Base-by-base conservation (phyloP, 2,329 filamentous ascomycete species). In the Aspergillus carbonarius region DNA sequence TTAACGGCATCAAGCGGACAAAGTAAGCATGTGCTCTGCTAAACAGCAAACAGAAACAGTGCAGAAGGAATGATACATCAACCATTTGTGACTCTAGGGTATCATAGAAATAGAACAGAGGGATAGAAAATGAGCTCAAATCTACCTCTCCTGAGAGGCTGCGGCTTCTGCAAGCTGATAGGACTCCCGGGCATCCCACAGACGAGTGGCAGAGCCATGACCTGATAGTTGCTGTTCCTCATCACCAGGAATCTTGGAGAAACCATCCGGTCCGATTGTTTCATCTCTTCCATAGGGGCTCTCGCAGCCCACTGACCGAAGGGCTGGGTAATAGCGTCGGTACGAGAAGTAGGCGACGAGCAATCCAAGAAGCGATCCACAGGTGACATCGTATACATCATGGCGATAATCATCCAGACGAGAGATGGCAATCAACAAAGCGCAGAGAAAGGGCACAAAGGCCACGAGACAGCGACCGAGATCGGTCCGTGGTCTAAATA, bases 361-460 rank as follows among this genome's bases (percentile, higher is more conserved):
- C 30, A 85, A 74, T 0, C 86, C 85, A 6, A 88, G 68, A 18
- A 83, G 54, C 15, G 79, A 81, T 0, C 85, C 85, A 6, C 75
- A 76, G 3, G 81, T 82, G 5, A 88, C 85, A 70, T 88, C 85
- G 58, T 82, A 86, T 2, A 87, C 82, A 70, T 88, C 85, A 61
- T 88, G 85, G 25, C 85, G 76, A 67, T 88, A 88, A 65, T 88
- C 85, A 59, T 85, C 84, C 35, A 85, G 75, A n/a, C 85, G 77
- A 5, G 82, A 85, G 40, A 86, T 83, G 0, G 85, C 85, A 57
- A 88, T 84, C 70, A 88, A 68, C 1, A 82, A 73, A 3, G 85
- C 85, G 42, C 80, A 83, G 0, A 87, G 66, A 9, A 87, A 67
- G 10, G 85, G 85, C 3, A 79, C 72, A 1, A 87, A 71, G 3